Conservation (phyloP, 331 rosid genomes). For the Malus hybrid region DNA sequence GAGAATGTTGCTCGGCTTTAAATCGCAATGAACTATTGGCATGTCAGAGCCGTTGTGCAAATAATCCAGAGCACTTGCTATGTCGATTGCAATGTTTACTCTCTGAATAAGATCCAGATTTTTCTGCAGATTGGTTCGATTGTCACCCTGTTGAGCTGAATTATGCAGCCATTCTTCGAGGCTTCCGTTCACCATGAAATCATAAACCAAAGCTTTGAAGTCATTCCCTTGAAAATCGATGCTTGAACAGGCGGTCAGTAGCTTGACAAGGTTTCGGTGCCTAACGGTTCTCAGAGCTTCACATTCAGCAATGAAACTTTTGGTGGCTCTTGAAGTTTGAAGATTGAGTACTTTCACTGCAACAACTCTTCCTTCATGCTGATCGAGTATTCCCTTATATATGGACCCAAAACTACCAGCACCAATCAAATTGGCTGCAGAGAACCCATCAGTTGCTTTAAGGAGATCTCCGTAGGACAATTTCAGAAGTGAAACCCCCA, state of each 20-base stretch:
- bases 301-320: not conserved
- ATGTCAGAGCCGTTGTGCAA: too few relatives aligned
- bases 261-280: conserved; percentile 4
- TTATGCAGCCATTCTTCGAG: not conserved
- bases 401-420: not conserved
- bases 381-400: not conserved
- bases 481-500: not conserved
- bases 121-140: not conserved
- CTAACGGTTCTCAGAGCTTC: not conserved
- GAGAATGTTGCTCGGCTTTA: too few relatives aligned
- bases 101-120: not conserved
- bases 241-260: not conserved
- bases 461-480: not conserved
- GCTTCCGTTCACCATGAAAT: not conserved
- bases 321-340: not conserved
- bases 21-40: too few relatives aligned
- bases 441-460: conserved; percentile 1
- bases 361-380: not conserved
- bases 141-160: not conserved
- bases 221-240: not conserved
- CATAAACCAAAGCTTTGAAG: conserved; percentile 1
- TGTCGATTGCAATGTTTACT: too few relatives aligned
- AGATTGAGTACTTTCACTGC: conserved; percentile 5
- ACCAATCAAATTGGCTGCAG: not conserved
- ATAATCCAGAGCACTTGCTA: too few relatives aligned